These are phyloP conservation scores for Chrysanthemum lavandulifolium DNA, from an alignment of 129 eudicot species.

Conservation along the genomic window DNA sequence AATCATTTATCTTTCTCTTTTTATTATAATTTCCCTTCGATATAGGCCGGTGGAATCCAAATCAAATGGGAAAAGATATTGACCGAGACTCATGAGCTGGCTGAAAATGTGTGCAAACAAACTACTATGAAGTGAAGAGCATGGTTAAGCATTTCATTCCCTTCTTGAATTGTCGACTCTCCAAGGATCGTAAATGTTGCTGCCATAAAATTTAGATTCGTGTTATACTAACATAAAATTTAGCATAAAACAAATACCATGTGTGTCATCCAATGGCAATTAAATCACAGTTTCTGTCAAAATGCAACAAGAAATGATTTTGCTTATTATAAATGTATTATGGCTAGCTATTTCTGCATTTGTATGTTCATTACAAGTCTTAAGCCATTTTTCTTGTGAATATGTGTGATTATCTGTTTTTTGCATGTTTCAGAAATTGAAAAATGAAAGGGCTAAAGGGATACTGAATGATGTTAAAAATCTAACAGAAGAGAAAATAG, in stretches of 20 bases:
- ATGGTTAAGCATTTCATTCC: slow-evolving; percentile 47
- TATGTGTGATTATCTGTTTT: too few relatives aligned
- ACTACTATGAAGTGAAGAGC: slow-evolving; percentile 60
- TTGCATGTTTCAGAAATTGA: slow-evolving; percentile 24
- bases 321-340: too few relatives aligned
- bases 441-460: slow-evolving; percentile 34
- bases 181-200: slow-evolving; percentile 73
- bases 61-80: slow-evolving; percentile 27
- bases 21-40: not conserved
- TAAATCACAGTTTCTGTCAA: too few relatives aligned
- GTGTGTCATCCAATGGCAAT: too few relatives aligned
- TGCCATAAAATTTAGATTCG: slow-evolving; percentile 28
- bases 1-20: too few relatives aligned
- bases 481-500: slow-evolving; percentile 43
- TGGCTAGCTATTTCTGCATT: too few relatives aligned
- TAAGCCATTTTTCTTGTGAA: too few relatives aligned
- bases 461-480: slow-evolving; percentile 24
- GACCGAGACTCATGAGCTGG: slow-evolving; percentile 36
- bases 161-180: slow-evolving; percentile 58
- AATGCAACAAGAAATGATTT: too few relatives aligned
- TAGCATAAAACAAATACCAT: too few relatives aligned
- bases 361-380: too few relatives aligned
- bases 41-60: slow-evolving; percentile 4
- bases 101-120: slow-evolving; percentile 52
- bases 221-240: too few relatives aligned